phyloP scores from a whole-genome alignment of 2,329 filamentous ascomycete species.

The Cercospora brassicicola region DNA sequence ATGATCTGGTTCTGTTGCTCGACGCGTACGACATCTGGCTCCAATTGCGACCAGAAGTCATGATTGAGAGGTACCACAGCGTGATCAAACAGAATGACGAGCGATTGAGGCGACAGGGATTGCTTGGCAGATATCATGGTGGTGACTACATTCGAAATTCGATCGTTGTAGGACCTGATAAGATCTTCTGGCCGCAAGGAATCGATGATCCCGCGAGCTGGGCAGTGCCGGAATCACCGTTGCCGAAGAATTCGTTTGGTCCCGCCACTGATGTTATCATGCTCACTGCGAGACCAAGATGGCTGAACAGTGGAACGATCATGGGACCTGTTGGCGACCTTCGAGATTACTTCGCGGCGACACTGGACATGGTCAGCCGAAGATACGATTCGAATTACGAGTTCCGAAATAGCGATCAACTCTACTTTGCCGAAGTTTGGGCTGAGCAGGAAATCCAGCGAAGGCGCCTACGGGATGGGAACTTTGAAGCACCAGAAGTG shows the following conservation, averaged over 20 bases:
- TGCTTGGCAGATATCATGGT: constrained; percentile 18
- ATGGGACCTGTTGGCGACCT: constrained; percentile 45
- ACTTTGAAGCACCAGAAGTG: constrained; percentile 11
- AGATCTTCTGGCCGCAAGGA: constrained; percentile 36
- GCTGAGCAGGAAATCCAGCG: constrained; percentile 54
- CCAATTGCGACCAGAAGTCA: constrained; percentile 63
- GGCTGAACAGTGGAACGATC: constrained; percentile 41
- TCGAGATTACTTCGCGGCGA: constrained; percentile 38
- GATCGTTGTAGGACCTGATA: constrained; percentile 37
- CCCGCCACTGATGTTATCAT: constrained; percentile 42
- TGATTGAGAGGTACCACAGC: constrained; percentile 63
- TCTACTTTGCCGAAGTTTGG: constrained; percentile 54
- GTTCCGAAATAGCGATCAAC: constrained; percentile 42
- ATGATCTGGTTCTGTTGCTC: constrained; percentile 62
- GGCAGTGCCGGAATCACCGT: constrained; percentile 33
- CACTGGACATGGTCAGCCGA: constrained; percentile 34
- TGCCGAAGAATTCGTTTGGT: constrained; percentile 26
- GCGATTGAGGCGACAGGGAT: constrained; percentile 35
- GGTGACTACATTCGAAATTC: constrained; percentile 27
- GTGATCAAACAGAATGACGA: constrained; percentile 56
- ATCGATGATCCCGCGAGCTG: constrained; percentile 30
- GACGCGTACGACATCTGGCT: constrained; percentile 66
- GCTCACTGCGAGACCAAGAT: constrained; percentile 47
- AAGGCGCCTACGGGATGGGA: constrained; percentile 15
- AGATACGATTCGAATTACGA: constrained; percentile 26